These are phyloP conservation scores for Begonia loranthoides DNA, from an alignment of 306 rosid species.

Conservation along the genomic window DNA sequence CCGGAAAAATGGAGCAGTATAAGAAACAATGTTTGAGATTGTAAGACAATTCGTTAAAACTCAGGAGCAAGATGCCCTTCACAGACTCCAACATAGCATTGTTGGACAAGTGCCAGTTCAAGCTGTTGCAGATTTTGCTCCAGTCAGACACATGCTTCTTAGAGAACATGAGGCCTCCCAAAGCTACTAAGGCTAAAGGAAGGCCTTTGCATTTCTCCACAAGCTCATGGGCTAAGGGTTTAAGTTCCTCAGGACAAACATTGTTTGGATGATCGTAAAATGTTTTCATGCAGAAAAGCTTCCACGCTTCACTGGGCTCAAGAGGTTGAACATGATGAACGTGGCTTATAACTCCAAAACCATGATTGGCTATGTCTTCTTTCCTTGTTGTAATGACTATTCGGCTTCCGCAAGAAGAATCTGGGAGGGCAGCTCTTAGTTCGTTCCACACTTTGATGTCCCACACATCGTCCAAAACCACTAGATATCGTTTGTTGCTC, in stretches of 20 bases:
- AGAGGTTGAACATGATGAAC: too few relatives aligned
- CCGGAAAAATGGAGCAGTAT: conserved; percentile 11
- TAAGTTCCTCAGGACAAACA: neutral
- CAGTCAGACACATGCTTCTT: neutral
- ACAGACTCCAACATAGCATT: neutral
- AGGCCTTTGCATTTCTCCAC: neutral
- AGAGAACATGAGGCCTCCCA: neutral
- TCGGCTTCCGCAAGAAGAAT: too few relatives aligned
- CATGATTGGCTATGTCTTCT: too few relatives aligned
- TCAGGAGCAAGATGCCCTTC: neutral
- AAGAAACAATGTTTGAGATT: conserved; percentile 11
- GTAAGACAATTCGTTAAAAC: conserved; percentile 12
- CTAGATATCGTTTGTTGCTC: neutral
- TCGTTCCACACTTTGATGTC: neutral
- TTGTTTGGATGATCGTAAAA: neutral
- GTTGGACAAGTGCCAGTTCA: neutral
- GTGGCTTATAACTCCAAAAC: too few relatives aligned
- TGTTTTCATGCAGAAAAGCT: neutral
- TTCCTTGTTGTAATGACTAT: too few relatives aligned
- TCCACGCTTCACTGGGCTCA: neutral
- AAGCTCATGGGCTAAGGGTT: neutral
- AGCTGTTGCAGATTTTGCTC: neutral
- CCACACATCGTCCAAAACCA: neutral
- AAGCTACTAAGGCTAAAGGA: neutral
- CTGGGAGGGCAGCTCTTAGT: neutral